Conservation (phyloP, 2,329 filamentous ascomycete genomes). For the Fusarium domesticum region DNA sequence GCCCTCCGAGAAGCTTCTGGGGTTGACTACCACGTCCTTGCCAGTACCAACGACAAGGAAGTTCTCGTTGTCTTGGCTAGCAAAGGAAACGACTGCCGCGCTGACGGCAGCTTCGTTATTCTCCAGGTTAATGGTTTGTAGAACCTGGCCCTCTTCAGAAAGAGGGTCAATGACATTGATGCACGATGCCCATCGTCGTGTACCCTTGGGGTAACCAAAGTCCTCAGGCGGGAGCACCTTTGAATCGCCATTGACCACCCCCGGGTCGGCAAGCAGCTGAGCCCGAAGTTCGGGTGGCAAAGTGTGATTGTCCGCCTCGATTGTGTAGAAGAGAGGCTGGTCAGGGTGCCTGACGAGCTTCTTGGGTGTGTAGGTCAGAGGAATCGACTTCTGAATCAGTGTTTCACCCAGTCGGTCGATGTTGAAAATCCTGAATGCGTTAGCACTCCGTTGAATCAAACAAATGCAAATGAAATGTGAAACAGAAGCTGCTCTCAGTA, state of each 20-base stretch:
- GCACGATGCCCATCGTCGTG: conserved; percentile 91
- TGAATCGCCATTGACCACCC: conserved; percentile 69
- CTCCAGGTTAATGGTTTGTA: conserved; percentile 76
- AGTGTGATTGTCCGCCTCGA: conserved; percentile 90
- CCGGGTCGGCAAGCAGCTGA: conserved; percentile 71
- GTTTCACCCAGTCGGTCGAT: conserved; percentile 84
- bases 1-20: conserved; percentile 71
- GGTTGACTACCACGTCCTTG: conserved; percentile 80
- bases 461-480: conserved; percentile 16
- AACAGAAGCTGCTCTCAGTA: conserved; percentile 62
- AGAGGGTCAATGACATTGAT: conserved; percentile 88
- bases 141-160: conserved; percentile 62
- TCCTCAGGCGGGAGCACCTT: conserved; percentile 70
- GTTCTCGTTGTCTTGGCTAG: conserved; percentile 81
- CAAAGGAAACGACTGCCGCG: conserved; percentile 78
- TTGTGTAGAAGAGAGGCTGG: conserved; percentile 85
- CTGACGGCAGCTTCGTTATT: conserved; percentile 92
- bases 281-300: conserved; percentile 74
- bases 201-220: conserved; percentile 83
- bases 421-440: conserved; percentile 71
- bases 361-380: conserved; percentile 85
- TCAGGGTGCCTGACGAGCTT: conserved; percentile 86
- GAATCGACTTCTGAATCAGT: conserved; percentile 79
- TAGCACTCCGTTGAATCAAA: conserved; percentile 24
- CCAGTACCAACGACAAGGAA: conserved; percentile 95